These are phyloP conservation scores for Didymella arachidicola DNA, from an alignment of 2,329 filamentous ascomycete genomes.

Conservation along the genomic window DNA sequence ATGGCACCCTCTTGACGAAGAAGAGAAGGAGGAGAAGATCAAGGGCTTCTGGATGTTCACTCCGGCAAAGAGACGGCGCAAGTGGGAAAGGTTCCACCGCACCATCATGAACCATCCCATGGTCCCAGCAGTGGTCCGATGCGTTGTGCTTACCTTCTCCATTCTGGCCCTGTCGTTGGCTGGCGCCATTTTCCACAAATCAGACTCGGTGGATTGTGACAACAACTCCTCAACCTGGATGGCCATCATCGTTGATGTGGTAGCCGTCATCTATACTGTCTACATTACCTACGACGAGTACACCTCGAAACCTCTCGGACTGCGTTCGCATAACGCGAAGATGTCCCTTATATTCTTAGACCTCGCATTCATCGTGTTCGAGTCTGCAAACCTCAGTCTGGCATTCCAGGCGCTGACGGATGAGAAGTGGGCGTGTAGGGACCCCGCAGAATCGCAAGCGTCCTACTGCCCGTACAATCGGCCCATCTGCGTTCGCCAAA, in stretches of 20 bases:
- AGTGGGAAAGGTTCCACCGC: slow-evolving; percentile 69
- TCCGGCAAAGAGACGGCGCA: slow-evolving; percentile 58
- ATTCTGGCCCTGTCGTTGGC: slow-evolving; percentile 81
- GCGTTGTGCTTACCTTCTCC: slow-evolving; percentile 84
- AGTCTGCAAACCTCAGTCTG: slow-evolving; percentile 88
- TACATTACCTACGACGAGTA: slow-evolving; percentile 99
- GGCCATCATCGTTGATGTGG: slow-evolving; percentile 85
- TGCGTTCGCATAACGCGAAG: slow-evolving; percentile 84
- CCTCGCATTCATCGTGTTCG: slow-evolving; percentile 96
- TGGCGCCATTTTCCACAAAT: slow-evolving; percentile 70
- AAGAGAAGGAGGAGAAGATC: slow-evolving; percentile 58
- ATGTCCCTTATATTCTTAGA: slow-evolving; percentile 90
- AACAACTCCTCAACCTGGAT: slow-evolving; percentile 75
- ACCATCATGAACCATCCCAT: slow-evolving; percentile 81
- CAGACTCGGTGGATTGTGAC: slow-evolving; percentile 50
- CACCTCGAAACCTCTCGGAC: slow-evolving; percentile 87
- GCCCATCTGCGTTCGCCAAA: slow-evolving; percentile 68
- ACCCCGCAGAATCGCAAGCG: slow-evolving; percentile 17
- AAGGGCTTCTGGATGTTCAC: slow-evolving; percentile 60
- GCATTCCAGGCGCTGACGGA: slow-evolving; percentile 83
- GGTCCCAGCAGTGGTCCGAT: slow-evolving; percentile 82
- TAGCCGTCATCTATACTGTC: slow-evolving; percentile 87
- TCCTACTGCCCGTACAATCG: slow-evolving; percentile 40
- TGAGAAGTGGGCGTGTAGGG: slow-evolving; percentile 61
- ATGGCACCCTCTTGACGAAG: slow-evolving; percentile 65